phyloP scores from a whole-genome alignment of 768 basidiomycete species.

The Lanmaoa rubissima region DNA sequence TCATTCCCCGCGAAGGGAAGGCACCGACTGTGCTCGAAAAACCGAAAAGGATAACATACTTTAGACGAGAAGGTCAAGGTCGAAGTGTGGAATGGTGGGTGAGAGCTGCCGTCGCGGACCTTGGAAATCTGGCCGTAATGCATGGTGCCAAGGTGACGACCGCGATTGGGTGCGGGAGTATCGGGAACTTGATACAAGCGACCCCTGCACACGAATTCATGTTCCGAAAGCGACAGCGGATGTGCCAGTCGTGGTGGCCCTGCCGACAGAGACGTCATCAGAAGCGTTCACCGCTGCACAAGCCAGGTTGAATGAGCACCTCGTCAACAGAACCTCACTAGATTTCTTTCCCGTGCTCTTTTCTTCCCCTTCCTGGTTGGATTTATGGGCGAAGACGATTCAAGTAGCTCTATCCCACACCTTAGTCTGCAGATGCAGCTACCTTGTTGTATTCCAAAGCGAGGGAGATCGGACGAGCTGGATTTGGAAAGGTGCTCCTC shows the following conservation, averaged over 20 bases:
- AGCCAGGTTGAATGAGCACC: constrained; percentile 54
- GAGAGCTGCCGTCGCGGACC: constrained; percentile 74
- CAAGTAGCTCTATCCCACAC: background rate
- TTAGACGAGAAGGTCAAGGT: no score
- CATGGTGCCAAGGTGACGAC: constrained; percentile 83
- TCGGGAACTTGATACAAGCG: constrained; percentile 63
- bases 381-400: background rate
- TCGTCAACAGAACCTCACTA: constrained; percentile 34
- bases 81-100: constrained; percentile 26
- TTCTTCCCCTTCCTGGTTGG: background rate
- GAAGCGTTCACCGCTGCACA: constrained; percentile 40
- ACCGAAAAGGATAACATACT: no score
- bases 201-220: constrained; percentile 71
- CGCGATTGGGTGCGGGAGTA: constrained; percentile 68
- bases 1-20: no score
- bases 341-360: background rate
- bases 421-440: background rate
- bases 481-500: background rate
- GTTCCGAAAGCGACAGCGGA: constrained; percentile 57
- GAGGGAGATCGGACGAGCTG: background rate
- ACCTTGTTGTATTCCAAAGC: background rate
- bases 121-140: constrained; percentile 80
- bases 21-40: no score
- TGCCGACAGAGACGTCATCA: constrained; percentile 19
- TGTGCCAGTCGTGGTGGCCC: constrained; percentile 3